Evolutionary conservation across 345 rosid genomes (phyloP), one percentile per base, ranked within the genome.

Genomic region (Physaria fendleri): DNA sequence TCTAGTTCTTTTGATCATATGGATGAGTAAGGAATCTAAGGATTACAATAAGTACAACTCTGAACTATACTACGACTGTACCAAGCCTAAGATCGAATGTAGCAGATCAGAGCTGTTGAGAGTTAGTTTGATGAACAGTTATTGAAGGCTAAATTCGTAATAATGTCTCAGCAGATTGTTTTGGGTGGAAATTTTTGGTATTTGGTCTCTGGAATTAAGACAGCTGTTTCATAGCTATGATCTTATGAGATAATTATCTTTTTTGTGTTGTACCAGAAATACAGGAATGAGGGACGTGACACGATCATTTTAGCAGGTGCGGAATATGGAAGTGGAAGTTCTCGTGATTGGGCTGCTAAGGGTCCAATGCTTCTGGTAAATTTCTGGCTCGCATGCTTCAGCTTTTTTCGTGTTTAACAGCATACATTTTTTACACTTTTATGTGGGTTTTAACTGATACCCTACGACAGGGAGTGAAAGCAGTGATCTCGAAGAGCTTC

Each of bases 261-360:
- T 6, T 14, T 15, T 15, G 18, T 38, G 9, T 2, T 38, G 42
- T 15, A 6, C 42, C 42, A 38, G 42, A 38, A 38, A 38, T 38
- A 38, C 18, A 38, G 42, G 42, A 38, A 14, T 8, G 42, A 38
- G 42, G 42, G 42, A 38, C 42, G 18, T 9, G 42, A 38, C 18
- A 38, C 42, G 2, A 6, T 38, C 18, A 38, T 38, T 55, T 76
- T 90, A 81, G 95, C 93, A 23, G 93, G 97, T 59, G 88, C 90
- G 8, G 97, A 90, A 77, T 90, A 87, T 68, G 97, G 95, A 47
- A 82, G 95, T 71, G 97, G 97, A 71, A 90, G 97, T 74, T 90
- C 97, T 64, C 92, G 95, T n/a, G 97, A 87, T 65, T 90, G 97
- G 97, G 97, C 97, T 71, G 97, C 97, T 24, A 90, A 90, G 86